A percentile compares a stretch with the other conserved stretches of the same genome.
Conservation (phyloP, 1,139 yeast species). For the Geotrichum restrictum region DNA sequence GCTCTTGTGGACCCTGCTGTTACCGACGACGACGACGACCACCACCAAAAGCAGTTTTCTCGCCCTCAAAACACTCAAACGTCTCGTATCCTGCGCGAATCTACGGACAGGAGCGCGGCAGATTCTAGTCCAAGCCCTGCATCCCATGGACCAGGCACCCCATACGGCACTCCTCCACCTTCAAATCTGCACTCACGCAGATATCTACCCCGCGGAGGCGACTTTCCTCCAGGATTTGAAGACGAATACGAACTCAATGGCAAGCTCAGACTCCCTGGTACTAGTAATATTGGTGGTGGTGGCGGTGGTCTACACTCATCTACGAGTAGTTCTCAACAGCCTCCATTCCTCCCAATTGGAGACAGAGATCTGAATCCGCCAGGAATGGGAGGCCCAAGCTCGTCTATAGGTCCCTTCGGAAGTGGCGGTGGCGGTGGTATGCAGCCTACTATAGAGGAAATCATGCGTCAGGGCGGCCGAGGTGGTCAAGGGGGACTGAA, state of each 20-base stretch:
- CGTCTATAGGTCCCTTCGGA: background rate
- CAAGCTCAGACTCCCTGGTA: slow-evolving; percentile 12
- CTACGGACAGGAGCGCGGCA: slow-evolving; percentile 17
- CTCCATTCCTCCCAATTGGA: slow-evolving; percentile 16
- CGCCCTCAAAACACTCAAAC: background rate
- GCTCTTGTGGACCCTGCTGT: background rate
- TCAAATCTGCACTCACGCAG: slow-evolving; percentile 2
- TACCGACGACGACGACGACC: too few relatives aligned
- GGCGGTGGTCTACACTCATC: background rate
- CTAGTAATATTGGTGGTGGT: background rate
- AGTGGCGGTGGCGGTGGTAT: slow-evolving; percentile 15
- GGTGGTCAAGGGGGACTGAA: background rate
- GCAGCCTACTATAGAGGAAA: slow-evolving; percentile 17
- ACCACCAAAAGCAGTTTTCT: background rate
- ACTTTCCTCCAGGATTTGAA: slow-evolving; percentile 18
- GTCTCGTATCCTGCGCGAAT: slow-evolving; percentile 15
- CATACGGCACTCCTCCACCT: slow-evolving; percentile 14
- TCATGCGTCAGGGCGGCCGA: slow-evolving; percentile 5
- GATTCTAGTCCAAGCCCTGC: slow-evolving; percentile 20
- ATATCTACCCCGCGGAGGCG: slow-evolving; percentile 9
- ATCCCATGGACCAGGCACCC: slow-evolving; percentile 16
- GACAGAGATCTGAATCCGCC: slow-evolving; percentile 19
- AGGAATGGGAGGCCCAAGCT: slow-evolving; percentile 8
- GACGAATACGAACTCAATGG: slow-evolving; percentile 18
- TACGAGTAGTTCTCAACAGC: background rate